A percentile compares a stretch with the other conserved stretches of the same genome.
Conservation (phyloP, 805 yeast genomes). For the Suhomyces canberraensis region DNA sequence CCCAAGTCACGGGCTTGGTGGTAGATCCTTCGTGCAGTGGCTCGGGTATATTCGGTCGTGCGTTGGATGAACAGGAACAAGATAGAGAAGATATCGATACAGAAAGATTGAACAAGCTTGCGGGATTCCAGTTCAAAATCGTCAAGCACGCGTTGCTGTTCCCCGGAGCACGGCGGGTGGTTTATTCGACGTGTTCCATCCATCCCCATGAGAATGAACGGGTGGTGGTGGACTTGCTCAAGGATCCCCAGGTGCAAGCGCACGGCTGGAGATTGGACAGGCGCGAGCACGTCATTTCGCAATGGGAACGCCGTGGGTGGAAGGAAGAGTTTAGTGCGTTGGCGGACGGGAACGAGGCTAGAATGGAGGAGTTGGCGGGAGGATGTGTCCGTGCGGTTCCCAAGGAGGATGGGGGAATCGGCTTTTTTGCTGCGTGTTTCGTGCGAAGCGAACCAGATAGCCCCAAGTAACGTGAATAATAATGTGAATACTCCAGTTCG, state of each 20-base stretch:
- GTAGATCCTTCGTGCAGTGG: constrained; percentile 99
- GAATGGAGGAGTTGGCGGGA: constrained; percentile 52
- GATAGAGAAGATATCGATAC: constrained; percentile 47
- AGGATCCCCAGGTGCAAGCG: constrained; percentile 58
- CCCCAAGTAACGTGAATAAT: too few relatives aligned
- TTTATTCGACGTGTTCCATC: constrained; percentile 93
- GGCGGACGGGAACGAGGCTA: constrained; percentile 43
- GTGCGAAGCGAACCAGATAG: constrained; percentile 39
- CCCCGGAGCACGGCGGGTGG: constrained; percentile 73
- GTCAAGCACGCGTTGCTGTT: constrained; percentile 85
- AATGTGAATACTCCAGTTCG: too few relatives aligned
- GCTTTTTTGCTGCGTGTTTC: constrained; percentile 94
- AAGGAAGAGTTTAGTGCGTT: constrained; percentile 57
- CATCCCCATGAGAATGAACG: constrained; percentile 93
- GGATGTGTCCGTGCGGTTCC: constrained; percentile 88
- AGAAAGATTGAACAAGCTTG: constrained; percentile 67
- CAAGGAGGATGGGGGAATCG: constrained; percentile 95
- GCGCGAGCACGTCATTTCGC: constrained; percentile 65
- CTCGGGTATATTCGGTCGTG: constrained; percentile 94
- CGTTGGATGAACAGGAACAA: constrained; percentile 53
- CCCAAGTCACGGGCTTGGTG: constrained; percentile 70
- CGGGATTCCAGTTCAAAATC: constrained; percentile 84
- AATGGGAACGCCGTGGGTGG: constrained; percentile 85
- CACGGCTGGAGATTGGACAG: constrained; percentile 74
- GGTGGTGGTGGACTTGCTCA: constrained; percentile 76